Conservation (phyloP, 495 filamentous ascomycete genomes). For the Friedmanniomyces simplex region DNA sequence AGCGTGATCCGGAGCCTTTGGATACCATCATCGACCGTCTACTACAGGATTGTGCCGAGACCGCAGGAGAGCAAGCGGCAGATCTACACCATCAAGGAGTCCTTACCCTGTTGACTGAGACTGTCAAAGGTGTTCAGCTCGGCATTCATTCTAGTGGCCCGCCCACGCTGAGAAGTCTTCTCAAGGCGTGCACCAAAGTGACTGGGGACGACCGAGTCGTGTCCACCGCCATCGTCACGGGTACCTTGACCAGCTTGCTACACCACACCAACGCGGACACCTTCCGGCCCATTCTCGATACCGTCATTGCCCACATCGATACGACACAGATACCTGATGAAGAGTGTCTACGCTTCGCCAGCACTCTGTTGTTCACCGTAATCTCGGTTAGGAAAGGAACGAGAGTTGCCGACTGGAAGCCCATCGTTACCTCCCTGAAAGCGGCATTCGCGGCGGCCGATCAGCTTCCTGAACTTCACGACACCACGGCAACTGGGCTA, state of each 20-base stretch:
- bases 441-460: constrained; percentile 7
- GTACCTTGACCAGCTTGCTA: constrained; percentile 65
- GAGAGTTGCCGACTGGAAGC: constrained; percentile 62
- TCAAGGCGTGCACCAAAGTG: constrained; percentile 22
- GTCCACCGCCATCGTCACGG: constrained; percentile 48
- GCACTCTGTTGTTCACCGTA: constrained; percentile 55
- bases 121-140: constrained; percentile 70
- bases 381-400: constrained; percentile 66
- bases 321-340: neutral
- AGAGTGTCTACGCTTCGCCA: constrained; percentile 32
- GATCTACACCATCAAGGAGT: constrained; percentile 71
- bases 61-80: constrained; percentile 19
- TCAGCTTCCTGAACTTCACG: neutral
- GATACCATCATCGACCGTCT: constrained; percentile 57
- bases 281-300: constrained; percentile 46
- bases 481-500: constrained; percentile 25
- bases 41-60: constrained; percentile 51
- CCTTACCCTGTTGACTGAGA: constrained; percentile 81
- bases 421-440: constrained; percentile 45
- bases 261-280: constrained; percentile 69
- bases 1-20: constrained; percentile 58
- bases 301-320: neutral
- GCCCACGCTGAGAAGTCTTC: constrained; percentile 55
- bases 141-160: constrained; percentile 70
- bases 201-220: neutral